These are phyloP conservation scores for Psilocybe cyanescens DNA, from an alignment of 768 basidiomycete species.

Conservation along the genomic window DNA sequence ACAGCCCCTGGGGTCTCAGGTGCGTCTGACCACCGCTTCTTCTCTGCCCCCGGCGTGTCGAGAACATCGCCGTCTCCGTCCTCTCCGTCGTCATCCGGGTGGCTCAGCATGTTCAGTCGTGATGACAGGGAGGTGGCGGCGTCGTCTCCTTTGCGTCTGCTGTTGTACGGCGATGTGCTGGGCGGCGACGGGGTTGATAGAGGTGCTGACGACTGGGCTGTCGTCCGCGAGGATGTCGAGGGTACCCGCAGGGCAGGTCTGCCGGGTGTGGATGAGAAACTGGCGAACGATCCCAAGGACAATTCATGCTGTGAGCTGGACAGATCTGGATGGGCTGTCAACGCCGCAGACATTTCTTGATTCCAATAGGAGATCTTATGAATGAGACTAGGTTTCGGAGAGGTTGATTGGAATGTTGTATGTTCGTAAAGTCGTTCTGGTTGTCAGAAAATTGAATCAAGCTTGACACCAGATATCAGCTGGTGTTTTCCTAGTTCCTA, in stretches of 20 bases:
- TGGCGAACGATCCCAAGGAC: conserved; percentile 60
- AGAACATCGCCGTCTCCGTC: conserved; percentile 41
- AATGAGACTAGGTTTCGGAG: neutral
- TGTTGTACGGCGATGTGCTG: conserved; percentile 28
- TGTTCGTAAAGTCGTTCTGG: no score
- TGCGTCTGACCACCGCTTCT: conserved; percentile 45
- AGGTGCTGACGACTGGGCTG: conserved; percentile 54
- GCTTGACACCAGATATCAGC: no score
- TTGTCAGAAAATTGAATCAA: no score
- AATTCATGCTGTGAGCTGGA: conserved; percentile 55
- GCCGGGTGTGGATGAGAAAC: conserved; percentile 53
- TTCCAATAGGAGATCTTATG: neutral
- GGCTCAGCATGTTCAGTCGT: conserved; percentile 34
- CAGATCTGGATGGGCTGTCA: conserved; percentile 14
- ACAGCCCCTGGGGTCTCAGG: conserved; percentile 51
- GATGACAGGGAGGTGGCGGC: conserved; percentile 39
- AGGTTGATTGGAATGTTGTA: no score
- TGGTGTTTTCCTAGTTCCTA: no score
- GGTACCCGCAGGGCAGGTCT: conserved; percentile 43
- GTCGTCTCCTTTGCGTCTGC: conserved; percentile 44
- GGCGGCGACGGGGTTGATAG: conserved; percentile 56
- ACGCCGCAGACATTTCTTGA: conserved; percentile 15
- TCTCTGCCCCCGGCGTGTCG: conserved; percentile 59
- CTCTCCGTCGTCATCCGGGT: conserved; percentile 41
- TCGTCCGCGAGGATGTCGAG: conserved; percentile 53